Evolutionary conservation across 1,139 yeast species (phyloP), one percentile per base, ranked within the genome.

Genomic region (Pichia sp.): DNA sequence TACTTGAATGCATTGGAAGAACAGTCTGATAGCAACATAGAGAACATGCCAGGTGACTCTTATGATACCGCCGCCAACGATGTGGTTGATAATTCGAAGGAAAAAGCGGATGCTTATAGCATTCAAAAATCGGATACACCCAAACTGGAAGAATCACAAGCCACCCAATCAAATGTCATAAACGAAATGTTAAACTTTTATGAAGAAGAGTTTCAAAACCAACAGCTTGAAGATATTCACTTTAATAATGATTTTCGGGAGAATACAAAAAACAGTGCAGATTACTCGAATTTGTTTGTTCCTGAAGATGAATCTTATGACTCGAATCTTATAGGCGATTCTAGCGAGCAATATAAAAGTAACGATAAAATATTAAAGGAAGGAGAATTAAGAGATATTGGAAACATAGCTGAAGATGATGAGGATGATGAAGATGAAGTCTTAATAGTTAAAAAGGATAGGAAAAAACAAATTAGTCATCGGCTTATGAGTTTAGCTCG

Each of bases 121-220:
- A 23, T 23, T 23, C 26, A 23, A 23, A 23, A 23, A 23, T 23
- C 26, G 26, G 26, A 23, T 23, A 23, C 26, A 41, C n/a, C 23
- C 11, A 23, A 41, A 41, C 11, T 41, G 23, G 45, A 43, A 19
- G 32, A 45, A 29, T 19, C 45, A 8, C 36, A 47, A 23, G 44
- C 40, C 26, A 34, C 50, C 8, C 45, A 47, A n/a, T 45, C 49
- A 13, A 45, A 45, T 31, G 40, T 45, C 26, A 45, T 45, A 16
- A 26, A 29, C n/a, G 40, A 30, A 5, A 45, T 45, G 23, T 40
- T 45, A 16, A 26, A 31, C 26, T 45, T 45, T 13, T 45, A 45
- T 15, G 49, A 45, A 40, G 50, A 47, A n/a, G 41, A 36, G 16
- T 36, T 11, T 36, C 41, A 36, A n/a, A 36, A 36, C 13, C 16